These are phyloP conservation scores for Agaricus sinodeliciosus DNA, from an alignment of 768 basidiomycete genomes.

Conservation along the genomic window DNA sequence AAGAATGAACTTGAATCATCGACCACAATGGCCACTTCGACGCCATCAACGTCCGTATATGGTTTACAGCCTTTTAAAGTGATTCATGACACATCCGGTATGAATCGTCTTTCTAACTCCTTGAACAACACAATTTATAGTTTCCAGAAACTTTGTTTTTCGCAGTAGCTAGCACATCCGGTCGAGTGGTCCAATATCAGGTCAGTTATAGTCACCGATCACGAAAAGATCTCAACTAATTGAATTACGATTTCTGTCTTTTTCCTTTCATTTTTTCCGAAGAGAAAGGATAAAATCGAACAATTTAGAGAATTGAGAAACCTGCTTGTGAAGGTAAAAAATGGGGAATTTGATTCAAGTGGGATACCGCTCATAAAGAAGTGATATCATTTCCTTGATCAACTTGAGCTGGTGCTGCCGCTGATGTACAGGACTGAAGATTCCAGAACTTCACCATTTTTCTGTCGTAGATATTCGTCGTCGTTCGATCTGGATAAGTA, in stretches of 20 bases:
- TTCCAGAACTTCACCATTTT: no score
- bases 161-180: constrained; percentile 73
- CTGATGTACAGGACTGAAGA: no score
- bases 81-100: constrained; percentile 24
- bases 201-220: constrained; percentile 26
- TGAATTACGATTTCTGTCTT: not conserved
- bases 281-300: constrained; percentile 40
- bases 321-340: constrained; percentile 23
- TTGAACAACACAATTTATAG: not conserved
- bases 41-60: constrained; percentile 5
- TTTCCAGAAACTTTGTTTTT: constrained; percentile 60
- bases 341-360: constrained; percentile 12
- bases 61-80: constrained; percentile 51
- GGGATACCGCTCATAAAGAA: not conserved
- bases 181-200: constrained; percentile 65
- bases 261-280: not conserved
- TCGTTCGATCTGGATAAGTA: no score
- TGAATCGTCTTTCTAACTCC: not conserved
- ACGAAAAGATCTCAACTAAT: not conserved
- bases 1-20: no score
- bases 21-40: constrained; percentile 13
- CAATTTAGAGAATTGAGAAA: constrained; percentile 30
- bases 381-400: not conserved
- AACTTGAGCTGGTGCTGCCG: not conserved
- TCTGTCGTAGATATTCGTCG: no score